Conservation (phyloP, 495 filamentous ascomycete species). For the Margaritispora aquatica region DNA sequence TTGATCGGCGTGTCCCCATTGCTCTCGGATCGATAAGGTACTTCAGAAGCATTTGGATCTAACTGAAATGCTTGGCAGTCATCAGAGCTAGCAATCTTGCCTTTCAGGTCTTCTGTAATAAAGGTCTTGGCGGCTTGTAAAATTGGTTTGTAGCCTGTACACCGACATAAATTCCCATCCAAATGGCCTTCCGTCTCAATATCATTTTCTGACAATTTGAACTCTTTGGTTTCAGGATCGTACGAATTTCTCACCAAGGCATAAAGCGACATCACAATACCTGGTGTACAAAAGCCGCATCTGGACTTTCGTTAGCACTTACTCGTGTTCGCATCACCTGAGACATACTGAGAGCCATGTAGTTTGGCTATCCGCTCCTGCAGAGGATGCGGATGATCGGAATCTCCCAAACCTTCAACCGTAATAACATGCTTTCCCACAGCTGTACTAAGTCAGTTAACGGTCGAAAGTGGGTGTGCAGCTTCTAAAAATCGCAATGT, state of each 20-base stretch:
- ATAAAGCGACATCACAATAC: constrained; percentile 38
- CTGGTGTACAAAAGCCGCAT: constrained; percentile 31
- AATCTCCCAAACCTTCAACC: constrained; percentile 33
- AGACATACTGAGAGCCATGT: constrained; percentile 32
- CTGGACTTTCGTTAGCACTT: not conserved
- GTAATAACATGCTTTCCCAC: constrained; percentile 39
- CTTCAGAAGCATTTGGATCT: constrained; percentile 1
- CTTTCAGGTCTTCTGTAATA: constrained; percentile 37
- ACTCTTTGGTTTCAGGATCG: constrained; percentile 26
- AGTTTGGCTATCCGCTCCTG: constrained; percentile 37
- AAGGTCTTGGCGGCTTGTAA: constrained; percentile 44
- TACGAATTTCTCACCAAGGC: constrained; percentile 35
- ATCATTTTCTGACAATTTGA: constrained; percentile 28
- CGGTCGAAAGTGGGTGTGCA: not conserved
- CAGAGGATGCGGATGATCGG: constrained; percentile 32
- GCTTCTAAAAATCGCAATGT: not conserved
- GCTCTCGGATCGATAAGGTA: constrained; percentile 12
- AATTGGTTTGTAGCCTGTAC: constrained; percentile 38
- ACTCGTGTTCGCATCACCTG: not conserved
- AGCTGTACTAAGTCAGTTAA: constrained; percentile 5
- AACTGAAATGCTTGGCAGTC: not conserved
- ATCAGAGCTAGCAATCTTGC: constrained; percentile 14
- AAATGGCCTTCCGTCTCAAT: constrained; percentile 33
- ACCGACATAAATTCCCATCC: constrained; percentile 36
- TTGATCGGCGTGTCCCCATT: constrained; percentile 3